Conservation (phyloP, 169 alveolate species). For the Toxoplasma gondii region DNA sequence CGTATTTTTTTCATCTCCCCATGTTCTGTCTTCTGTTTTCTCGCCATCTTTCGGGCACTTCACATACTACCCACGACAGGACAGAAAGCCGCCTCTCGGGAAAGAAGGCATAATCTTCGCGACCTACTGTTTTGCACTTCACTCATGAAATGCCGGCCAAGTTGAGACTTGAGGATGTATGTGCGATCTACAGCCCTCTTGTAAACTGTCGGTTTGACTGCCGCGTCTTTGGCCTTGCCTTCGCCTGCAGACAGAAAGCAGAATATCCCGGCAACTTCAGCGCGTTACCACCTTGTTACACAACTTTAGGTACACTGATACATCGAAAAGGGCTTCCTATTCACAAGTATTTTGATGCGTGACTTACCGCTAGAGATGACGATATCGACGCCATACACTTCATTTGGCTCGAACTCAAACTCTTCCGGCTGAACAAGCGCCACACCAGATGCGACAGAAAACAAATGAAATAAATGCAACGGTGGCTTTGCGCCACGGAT, state of each 20-base stretch:
- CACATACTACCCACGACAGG: no score
- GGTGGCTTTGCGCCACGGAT: no score
- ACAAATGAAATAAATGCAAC: not conserved
- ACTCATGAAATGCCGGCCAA: slow-evolving; percentile 93
- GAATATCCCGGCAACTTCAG: not conserved
- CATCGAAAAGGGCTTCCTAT: not conserved
- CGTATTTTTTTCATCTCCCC: no score
- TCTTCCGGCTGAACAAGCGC: slow-evolving; percentile 83
- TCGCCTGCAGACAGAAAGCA: slow-evolving; percentile 23
- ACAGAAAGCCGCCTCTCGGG: no score
- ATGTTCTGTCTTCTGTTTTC: no score
- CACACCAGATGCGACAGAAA: not conserved
- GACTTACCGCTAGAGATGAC: slow-evolving; percentile 92
- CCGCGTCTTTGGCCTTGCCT: slow-evolving; percentile 55
- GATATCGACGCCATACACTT: slow-evolving; percentile 93
- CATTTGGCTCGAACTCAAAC: slow-evolving; percentile 92
- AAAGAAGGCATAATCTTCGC: not conserved
- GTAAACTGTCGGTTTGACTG: slow-evolving; percentile 76
- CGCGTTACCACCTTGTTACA: not conserved
- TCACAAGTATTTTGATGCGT: not conserved
- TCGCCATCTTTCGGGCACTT: no score
- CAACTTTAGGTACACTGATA: not conserved
- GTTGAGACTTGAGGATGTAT: slow-evolving; percentile 92
- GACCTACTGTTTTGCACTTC: slow-evolving; percentile 87
- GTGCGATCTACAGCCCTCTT: slow-evolving; percentile 94